These are phyloP conservation scores for Backusella luteola DNA, from an alignment of 192 early-diverging fungal genomes.

Conservation along the genomic window DNA sequence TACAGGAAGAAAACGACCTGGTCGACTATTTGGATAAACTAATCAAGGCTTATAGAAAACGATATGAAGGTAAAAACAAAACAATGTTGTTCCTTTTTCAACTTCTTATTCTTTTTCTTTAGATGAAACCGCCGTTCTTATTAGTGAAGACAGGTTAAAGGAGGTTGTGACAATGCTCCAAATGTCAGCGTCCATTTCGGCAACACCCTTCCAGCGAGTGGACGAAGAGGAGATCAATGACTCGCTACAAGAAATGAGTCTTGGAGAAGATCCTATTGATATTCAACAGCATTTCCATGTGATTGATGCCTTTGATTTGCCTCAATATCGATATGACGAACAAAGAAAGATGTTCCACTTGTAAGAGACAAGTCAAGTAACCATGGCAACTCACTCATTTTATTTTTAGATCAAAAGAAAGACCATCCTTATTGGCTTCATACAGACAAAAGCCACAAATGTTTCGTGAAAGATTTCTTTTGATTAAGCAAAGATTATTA, in stretches of 20 bases:
- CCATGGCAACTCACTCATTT: background rate
- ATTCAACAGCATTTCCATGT: conserved; percentile 60
- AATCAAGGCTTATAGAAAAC: conserved; percentile 65
- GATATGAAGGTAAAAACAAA: conserved; percentile 57
- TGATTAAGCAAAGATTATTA: conserved; percentile 76
- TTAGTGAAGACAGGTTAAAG: conserved; percentile 44
- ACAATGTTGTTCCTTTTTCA: background rate
- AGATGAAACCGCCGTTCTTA: conserved; percentile 28
- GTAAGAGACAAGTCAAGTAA: background rate
- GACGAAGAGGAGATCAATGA: conserved; percentile 16
- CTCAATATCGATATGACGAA: conserved; percentile 64
- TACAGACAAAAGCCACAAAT: conserved; percentile 64
- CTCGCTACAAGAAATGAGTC: conserved; percentile 1
- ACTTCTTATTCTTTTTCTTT: background rate
- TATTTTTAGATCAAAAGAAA: conserved; percentile 22
- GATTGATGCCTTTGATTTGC: conserved; percentile 74
- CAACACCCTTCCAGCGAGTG: background rate
- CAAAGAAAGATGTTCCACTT: conserved; percentile 61
- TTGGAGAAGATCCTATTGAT: conserved; percentile 42
- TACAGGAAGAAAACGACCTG: conserved; percentile 52
- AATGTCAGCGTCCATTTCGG: conserved; percentile 32
- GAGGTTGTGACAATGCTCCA: conserved; percentile 52
- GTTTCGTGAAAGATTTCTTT: conserved; percentile 76
- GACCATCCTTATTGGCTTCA: conserved; percentile 50
- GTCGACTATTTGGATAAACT: conserved; percentile 65